Evolutionary conservation across 176 grass and related monocot species (phyloP), one percentile per base, ranked within the genome.

Genomic region (Calamus simplicifolius): DNA sequence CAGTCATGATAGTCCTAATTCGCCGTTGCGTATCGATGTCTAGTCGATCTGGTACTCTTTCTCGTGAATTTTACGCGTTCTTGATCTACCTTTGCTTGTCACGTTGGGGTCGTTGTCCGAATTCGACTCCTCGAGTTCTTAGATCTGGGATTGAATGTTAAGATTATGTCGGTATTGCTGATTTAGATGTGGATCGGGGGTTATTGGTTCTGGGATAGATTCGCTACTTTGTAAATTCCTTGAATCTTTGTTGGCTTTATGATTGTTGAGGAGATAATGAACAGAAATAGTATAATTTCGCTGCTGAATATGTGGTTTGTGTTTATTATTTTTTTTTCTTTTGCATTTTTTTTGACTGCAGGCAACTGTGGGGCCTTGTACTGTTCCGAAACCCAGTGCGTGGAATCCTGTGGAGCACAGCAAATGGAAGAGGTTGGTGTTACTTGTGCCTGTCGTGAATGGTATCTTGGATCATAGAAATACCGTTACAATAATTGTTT

Each of bases 341-440:
- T 18, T 58, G 21, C 21, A 23, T 38, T 38, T 50, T 51, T 59
- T 18, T 19, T 59, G 43, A 12, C 15, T 51, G 19, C 56, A 70
- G 68, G 56, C 68, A 19, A 70, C 30, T n/a, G 35, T 18, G 18
- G 68, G 68, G 17, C 43, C 68, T 15, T 70, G 56, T 54, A 21
- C 38, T 29, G 68, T 50, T 28, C 23, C 25, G 16, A 58, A 70
- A 70, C 68, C 68, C 49, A 49, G 56, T 18, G 56, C 43, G 26
- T 58, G 54, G 56, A 70, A 70, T 29, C 68, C 31, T 10, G 55
- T 50, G 2, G 67, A 70, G 38, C 35, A 70, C 3, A 58, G 55
- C 25, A 58, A 50, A 58, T 70, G 67, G 67, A 70, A 19, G 30
- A 70, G 67, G 67, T 70, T 27, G 19, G 53, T 57, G 5, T 19